Conservation (phyloP, 2,329 filamentous ascomycete species). For the Alternaria burnsii region DNA sequence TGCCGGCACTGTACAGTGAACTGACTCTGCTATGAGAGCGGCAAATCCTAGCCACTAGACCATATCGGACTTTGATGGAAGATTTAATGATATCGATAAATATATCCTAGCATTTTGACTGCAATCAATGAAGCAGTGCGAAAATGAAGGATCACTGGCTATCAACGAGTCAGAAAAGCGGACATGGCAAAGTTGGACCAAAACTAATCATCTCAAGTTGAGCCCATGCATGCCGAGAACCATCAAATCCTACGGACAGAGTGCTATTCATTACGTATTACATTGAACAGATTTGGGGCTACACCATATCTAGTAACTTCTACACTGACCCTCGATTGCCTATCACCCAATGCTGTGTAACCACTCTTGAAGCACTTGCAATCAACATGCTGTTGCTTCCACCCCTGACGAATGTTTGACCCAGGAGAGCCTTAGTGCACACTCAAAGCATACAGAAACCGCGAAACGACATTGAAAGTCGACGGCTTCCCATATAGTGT, state of each 20-base stretch:
- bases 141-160: not conserved
- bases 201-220: not conserved
- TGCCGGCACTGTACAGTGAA: slow-evolving; percentile 39
- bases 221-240: not conserved
- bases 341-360: no score
- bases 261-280: not conserved
- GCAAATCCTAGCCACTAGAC: slow-evolving; percentile 49
- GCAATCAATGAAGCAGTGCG: no score
- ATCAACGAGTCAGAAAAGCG: not conserved
- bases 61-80: slow-evolving; percentile 24
- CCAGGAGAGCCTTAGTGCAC: not conserved
- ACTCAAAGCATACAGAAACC: not conserved
- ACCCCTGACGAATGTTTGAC: not conserved
- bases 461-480: not conserved
- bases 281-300: not conserved
- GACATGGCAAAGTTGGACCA: not conserved
- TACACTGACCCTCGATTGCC: no score
- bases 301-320: no score
- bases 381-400: not conserved
- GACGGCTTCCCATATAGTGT: not conserved
- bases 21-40: slow-evolving; percentile 42
- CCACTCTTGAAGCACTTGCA: no score
- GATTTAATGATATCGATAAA: no score
- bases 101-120: no score
- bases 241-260: not conserved